phyloP scores from a whole-genome alignment of 805 yeast species.

The Sugiyamaella chiloensis region DNA sequence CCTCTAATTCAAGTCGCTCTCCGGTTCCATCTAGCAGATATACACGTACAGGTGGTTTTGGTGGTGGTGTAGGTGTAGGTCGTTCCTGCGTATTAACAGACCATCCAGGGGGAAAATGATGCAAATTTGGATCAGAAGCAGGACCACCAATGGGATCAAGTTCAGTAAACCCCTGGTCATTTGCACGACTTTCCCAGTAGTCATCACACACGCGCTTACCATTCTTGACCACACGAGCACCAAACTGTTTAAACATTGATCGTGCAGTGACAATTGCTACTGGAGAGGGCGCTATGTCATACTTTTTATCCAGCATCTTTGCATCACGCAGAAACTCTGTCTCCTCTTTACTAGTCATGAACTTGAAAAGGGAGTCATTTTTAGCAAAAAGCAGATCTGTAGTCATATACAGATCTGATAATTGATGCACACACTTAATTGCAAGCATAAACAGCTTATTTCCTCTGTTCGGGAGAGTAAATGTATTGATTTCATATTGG shows the following conservation, averaged over 20 bases:
- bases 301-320: conserved; percentile 31
- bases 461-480: conserved; percentile 39
- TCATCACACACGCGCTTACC: conserved; percentile 53
- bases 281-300: conserved; percentile 32
- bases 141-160: conserved; percentile 42
- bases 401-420: conserved; percentile 50
- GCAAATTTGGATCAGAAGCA: not conserved
- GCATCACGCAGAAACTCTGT: conserved; percentile 36
- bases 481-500: conserved; percentile 39
- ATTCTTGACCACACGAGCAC: conserved; percentile 45
- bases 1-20: no score
- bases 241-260: conserved; percentile 47
- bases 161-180: conserved; percentile 43
- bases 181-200: conserved; percentile 50
- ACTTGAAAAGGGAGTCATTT: conserved; percentile 39
- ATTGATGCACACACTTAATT: conserved; percentile 40
- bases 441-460: conserved; percentile 40
- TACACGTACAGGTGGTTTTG: not conserved
- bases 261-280: conserved; percentile 42
- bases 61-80: conserved; percentile 31
- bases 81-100: conserved; percentile 24
- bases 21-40: no score
- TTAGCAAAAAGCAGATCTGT: conserved; percentile 50
- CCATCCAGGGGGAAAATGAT: not conserved
- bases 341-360: conserved; percentile 38